A percentile compares a stretch with the other conserved stretches of the same genome.
Conservation (phyloP, 225 moss, liverwort and hornwort species). For the Sphagnum tenellum region DNA sequence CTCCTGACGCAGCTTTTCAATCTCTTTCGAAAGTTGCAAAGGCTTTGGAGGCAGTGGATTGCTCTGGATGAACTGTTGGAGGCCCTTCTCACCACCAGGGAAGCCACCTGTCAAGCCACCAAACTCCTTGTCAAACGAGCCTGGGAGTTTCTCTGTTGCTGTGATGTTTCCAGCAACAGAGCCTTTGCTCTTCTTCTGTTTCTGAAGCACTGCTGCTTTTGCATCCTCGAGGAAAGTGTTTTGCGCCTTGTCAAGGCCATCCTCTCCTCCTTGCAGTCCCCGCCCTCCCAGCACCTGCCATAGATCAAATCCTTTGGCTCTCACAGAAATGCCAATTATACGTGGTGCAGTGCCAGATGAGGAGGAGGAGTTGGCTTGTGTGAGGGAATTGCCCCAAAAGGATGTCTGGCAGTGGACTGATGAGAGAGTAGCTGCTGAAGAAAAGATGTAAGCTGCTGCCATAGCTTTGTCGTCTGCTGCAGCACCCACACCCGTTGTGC, state of each 20-base stretch:
- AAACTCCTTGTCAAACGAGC: slow-evolving; percentile 65
- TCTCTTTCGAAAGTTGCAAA: slow-evolving; percentile 26
- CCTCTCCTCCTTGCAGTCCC: slow-evolving; percentile 82
- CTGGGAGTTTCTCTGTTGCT: slow-evolving; percentile 27
- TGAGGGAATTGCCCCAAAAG: too few species aligned
- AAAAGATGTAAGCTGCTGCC: too few species aligned
- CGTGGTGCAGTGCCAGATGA: too few species aligned
- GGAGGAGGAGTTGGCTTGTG: too few species aligned
- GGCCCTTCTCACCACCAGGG: slow-evolving; percentile 85
- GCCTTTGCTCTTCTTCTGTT: slow-evolving; percentile 18
- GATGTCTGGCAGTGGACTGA: too few species aligned
- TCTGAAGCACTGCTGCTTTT: slow-evolving; percentile 19
- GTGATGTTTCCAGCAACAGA: slow-evolving; percentile 29
- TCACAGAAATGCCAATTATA: slow-evolving; percentile 4
- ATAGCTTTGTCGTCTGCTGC: too few species aligned
- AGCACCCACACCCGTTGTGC: too few species aligned
- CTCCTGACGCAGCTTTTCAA: slow-evolving; percentile 32
- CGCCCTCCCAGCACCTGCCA: slow-evolving; percentile 79
- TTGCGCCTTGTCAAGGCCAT: slow-evolving; percentile 37
- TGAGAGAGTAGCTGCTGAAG: too few species aligned
- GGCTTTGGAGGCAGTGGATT: slow-evolving; percentile 55
- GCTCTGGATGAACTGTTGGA: slow-evolving; percentile 45
- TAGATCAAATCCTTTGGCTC: slow-evolving; percentile 62
- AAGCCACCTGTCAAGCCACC: slow-evolving; percentile 76
- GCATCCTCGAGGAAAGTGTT: slow-evolving; percentile 34